A percentile compares a stretch with the other conserved stretches of the same genome.
phyloP scores from a whole-genome alignment of 2,329 filamentous ascomycete species.

The Claviceps digitariae region DNA sequence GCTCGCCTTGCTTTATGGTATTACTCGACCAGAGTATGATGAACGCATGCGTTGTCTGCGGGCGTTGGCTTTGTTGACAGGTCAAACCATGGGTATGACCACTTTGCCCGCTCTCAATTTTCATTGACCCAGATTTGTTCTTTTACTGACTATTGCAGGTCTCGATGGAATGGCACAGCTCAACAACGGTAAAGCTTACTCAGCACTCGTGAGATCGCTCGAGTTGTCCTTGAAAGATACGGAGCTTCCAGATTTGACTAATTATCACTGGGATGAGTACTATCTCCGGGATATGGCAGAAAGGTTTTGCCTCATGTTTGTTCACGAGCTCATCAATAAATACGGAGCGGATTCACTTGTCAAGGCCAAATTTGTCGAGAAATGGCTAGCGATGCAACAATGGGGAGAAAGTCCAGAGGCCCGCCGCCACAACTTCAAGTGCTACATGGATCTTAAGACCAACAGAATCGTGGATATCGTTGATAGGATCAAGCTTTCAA shows the following conservation, averaged over 20 bases:
- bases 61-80: constrained; percentile 41
- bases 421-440: constrained; percentile 37
- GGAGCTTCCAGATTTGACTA: constrained; percentile 36
- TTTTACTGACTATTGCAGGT: constrained; percentile 15
- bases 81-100: constrained; percentile 20
- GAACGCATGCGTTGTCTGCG: constrained; percentile 43
- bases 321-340: constrained; percentile 44
- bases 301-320: constrained; percentile 44
- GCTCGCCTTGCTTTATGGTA: constrained; percentile 39
- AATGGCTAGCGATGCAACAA: constrained; percentile 61
- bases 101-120: neutral
- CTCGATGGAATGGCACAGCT: constrained; percentile 29
- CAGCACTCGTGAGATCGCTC: constrained; percentile 46
- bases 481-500: constrained; percentile 32
- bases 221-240: constrained; percentile 40
- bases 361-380: constrained; percentile 52
- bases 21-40: constrained; percentile 45
- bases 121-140: neutral
- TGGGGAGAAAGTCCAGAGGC: constrained; percentile 47
- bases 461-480: constrained; percentile 42
- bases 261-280: constrained; percentile 49
- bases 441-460: constrained; percentile 34
- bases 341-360: constrained; percentile 44
- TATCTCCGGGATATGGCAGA: constrained; percentile 48
- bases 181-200: constrained; percentile 36